Conservation (phyloP, 805 yeast species). For the Lipomyces yamanashiensis region DNA sequence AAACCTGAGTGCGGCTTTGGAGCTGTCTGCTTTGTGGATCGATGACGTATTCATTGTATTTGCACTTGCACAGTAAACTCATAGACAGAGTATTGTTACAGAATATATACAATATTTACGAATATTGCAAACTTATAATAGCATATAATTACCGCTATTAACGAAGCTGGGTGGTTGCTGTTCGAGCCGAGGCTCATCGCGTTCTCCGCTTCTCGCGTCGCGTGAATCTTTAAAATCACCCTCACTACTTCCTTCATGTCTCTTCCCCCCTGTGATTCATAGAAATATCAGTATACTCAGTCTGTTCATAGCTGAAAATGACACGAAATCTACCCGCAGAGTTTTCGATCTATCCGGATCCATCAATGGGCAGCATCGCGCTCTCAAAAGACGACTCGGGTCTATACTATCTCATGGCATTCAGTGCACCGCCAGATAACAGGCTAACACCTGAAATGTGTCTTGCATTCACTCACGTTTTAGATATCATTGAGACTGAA, state of each 20-base stretch:
- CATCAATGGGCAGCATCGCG: conserved; percentile 16
- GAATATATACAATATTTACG: too few relatives aligned
- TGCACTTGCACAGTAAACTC: too few relatives aligned
- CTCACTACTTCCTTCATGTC: not conserved
- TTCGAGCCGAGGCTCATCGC: conserved; percentile 1
- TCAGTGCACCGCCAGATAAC: conserved; percentile 47
- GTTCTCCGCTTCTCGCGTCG: not conserved
- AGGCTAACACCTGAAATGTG: conserved; percentile 44
- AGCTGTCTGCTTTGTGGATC: not conserved
- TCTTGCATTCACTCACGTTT: conserved; percentile 45
- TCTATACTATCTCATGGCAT: conserved; percentile 43
- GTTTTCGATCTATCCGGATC: conserved; percentile 17
- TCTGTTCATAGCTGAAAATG: not conserved
- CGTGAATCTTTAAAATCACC: not conserved
- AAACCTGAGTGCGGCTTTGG: not conserved
- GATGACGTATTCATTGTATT: too few relatives aligned
- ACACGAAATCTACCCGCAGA: conserved; percentile 6
- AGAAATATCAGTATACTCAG: not conserved
- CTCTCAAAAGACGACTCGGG: conserved; percentile 32
- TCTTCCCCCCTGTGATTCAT: not conserved
- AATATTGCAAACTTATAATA: too few relatives aligned
- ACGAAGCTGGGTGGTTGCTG: not conserved
- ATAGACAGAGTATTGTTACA: too few relatives aligned
- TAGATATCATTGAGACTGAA: conserved; percentile 42
- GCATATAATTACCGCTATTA: too few relatives aligned